A percentile compares a stretch with the other conserved stretches of the same genome.
Evolutionary conservation across 441 rosid genomes (phyloP).

Genomic region (Omphalea diandra): DNA sequence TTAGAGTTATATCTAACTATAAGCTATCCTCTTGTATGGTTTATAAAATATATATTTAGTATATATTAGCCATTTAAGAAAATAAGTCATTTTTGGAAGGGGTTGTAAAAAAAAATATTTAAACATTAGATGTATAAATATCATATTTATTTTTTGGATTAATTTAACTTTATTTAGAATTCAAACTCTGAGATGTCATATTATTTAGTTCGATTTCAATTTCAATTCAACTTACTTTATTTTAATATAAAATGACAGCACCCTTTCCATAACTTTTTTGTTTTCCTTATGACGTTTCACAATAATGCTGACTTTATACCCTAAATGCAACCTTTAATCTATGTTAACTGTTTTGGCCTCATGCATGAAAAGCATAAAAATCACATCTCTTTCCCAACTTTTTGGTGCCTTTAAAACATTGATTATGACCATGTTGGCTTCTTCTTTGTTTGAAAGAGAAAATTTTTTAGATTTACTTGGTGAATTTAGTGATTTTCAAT

Average conservation of each 20-base stretch:
- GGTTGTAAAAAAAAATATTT: no score
- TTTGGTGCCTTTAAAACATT: neutral
- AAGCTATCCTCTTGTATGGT: no score
- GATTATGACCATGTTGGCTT: constrained; percentile 1
- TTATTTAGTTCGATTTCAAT: no score
- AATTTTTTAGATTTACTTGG: neutral
- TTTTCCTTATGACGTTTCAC: neutral
- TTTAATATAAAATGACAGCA: neutral
- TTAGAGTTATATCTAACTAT: no score
- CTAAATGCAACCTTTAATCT: neutral
- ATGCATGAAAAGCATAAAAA: neutral
- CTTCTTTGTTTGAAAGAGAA: neutral
- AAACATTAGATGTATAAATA: no score
- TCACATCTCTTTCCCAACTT: constrained; percentile 1
- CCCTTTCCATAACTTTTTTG: neutral
- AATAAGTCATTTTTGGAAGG: no score
- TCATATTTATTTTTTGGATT: no score
- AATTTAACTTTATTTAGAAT: no score
- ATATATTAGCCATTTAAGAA: no score
- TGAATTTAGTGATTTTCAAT: neutral
- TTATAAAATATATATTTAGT: no score
- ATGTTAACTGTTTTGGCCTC: neutral
- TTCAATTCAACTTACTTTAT: neutral
- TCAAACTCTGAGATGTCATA: no score
- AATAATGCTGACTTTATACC: neutral